phyloP scores from a whole-genome alignment of 306 rosid species.

The Begonia masoniana region DNA sequence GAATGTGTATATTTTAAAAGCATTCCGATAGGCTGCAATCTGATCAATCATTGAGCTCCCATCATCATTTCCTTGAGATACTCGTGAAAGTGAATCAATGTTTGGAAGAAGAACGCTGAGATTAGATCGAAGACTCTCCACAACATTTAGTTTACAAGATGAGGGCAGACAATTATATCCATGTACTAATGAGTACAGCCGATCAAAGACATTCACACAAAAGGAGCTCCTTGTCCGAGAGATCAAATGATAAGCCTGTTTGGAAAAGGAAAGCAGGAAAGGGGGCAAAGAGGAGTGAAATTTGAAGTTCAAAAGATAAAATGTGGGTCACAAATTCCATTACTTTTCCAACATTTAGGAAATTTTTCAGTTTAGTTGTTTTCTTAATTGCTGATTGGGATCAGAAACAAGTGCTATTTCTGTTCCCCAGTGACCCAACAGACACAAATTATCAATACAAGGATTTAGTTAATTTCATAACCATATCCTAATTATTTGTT shows the following conservation, averaged over 20 bases:
- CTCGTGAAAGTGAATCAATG: slow-evolving; percentile 62
- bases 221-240: slow-evolving; percentile 66
- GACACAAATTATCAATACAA: not conserved
- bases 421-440: not conserved
- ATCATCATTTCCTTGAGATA: slow-evolving; percentile 32
- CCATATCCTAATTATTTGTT: too few relatives aligned
- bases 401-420: not conserved
- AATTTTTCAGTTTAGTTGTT: not conserved
- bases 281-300: not conserved
- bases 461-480: too few relatives aligned
- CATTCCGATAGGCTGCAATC: slow-evolving; percentile 65
- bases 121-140: slow-evolving; percentile 81
- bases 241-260: slow-evolving; percentile 78
- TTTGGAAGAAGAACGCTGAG: slow-evolving; percentile 87
- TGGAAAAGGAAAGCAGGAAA: not conserved
- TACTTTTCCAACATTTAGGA: not conserved
- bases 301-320: not conserved
- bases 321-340: not conserved
- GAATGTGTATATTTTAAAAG: slow-evolving; percentile 73
- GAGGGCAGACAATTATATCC: slow-evolving; percentile 33
- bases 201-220: slow-evolving; percentile 63
- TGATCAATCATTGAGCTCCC: slow-evolving; percentile 34
- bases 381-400: not conserved
- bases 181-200: slow-evolving; percentile 59
- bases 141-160: slow-evolving; percentile 53